Conservation (phyloP, 2,329 filamentous ascomycete species). For the Sporothrix brasiliensis region DNA sequence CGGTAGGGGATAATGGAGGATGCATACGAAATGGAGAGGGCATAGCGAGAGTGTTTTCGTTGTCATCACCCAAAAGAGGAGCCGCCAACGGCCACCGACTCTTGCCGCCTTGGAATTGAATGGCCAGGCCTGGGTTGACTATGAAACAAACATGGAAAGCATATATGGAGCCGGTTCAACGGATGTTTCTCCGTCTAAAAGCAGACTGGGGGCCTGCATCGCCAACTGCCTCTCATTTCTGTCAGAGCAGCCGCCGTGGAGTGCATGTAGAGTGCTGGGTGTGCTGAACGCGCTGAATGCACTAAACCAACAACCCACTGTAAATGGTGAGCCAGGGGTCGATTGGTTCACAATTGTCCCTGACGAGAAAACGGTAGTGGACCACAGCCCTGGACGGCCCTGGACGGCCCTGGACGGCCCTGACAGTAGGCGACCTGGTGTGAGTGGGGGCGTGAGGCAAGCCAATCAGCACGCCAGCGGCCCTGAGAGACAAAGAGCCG, state of each 20-base stretch:
- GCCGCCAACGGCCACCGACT: no score
- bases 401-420: not conserved
- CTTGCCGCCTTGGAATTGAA: no score
- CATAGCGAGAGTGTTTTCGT: no score
- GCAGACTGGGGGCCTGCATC: not conserved
- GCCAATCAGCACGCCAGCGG: constrained; percentile 10
- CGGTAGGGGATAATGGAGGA: not conserved
- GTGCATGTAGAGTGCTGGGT: not conserved
- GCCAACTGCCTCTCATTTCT: not conserved
- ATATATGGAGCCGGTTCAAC: no score
- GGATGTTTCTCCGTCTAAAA: not conserved
- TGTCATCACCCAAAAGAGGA: no score
- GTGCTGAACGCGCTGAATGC: not conserved
- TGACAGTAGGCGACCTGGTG: constrained; percentile 12
- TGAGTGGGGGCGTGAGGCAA: not conserved
- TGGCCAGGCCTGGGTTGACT: not conserved
- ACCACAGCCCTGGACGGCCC: not conserved
- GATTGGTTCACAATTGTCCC: not conserved
- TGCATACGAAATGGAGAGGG: no score
- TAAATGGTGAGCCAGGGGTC: not conserved
- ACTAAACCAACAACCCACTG: not conserved
- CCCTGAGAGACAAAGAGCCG: constrained; percentile 11
- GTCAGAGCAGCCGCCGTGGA: constrained; percentile 3
- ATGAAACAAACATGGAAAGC: not conserved
- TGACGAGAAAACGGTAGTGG: not conserved